These are phyloP conservation scores for Syzygium syzygioides DNA, from an alignment of 441 rosid genomes.

Conservation along the genomic window DNA sequence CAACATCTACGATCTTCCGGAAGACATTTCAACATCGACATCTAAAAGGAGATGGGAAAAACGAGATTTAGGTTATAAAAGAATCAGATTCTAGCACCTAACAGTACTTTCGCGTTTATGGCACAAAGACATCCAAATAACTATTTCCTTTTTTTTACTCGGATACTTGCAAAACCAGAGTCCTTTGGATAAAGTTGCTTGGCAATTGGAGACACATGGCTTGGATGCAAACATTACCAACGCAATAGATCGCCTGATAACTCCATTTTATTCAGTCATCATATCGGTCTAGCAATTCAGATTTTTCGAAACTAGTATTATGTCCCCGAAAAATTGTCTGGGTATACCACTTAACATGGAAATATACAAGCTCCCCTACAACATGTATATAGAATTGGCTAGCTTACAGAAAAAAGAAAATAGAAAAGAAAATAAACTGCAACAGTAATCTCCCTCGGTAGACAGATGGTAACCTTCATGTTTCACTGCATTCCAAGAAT, in stretches of 20 bases:
- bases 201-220: not conserved
- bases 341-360: not conserved
- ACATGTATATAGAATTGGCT: not conserved
- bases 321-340: not conserved
- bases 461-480: not conserved
- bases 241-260: not conserved
- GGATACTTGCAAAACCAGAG: not conserved
- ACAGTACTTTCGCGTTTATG: not conserved
- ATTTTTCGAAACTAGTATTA: not conserved
- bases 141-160: not conserved
- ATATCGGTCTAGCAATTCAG: not conserved
- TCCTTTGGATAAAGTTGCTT: not conserved
- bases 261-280: not conserved
- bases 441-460: not conserved
- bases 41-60: not conserved
- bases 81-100: not conserved
- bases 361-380: not conserved
- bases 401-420: not conserved
- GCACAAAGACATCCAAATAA: not conserved
- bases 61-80: not conserved
- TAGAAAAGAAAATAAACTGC: not conserved
- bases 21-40: conserved; percentile 14
- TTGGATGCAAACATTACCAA: not conserved
- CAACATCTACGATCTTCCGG: conserved; percentile 1
- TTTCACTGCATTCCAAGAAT: not conserved